Conservation (phyloP, 2,329 filamentous ascomycete species). For the Ceratocystis papillata region DNA sequence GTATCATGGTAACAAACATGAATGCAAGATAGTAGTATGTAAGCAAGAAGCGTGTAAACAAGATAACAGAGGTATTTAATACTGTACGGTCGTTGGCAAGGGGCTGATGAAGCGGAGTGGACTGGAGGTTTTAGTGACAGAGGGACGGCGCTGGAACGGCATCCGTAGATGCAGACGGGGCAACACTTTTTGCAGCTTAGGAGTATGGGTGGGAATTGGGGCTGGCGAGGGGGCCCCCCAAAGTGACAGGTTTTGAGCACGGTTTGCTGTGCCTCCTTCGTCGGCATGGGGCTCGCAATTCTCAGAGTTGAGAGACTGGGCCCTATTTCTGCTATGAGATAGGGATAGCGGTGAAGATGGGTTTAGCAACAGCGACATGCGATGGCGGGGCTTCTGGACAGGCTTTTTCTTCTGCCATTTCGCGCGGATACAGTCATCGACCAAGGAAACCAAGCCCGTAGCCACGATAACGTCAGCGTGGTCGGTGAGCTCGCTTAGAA, state of each 20-base stretch:
- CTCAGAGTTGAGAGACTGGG: constrained; percentile 1
- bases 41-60: background rate
- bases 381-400: constrained; percentile 27
- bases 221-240: background rate
- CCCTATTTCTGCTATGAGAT: background rate
- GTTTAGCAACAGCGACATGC: constrained; percentile 27
- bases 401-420: constrained; percentile 45
- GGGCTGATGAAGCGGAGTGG: constrained; percentile 33
- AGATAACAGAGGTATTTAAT: constrained; percentile 28
- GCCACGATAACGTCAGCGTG: constrained; percentile 81
- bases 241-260: background rate
- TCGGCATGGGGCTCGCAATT: background rate
- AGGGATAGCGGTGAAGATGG: background rate
- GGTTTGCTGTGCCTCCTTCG: background rate
- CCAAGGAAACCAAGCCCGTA: constrained; percentile 77
- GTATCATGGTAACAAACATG: constrained; percentile 13
- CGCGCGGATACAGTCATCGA: constrained; percentile 82
- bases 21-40: constrained; percentile 6
- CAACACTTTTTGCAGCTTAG: constrained; percentile 29
- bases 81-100: constrained; percentile 29
- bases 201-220: constrained; percentile 24
- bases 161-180: background rate
- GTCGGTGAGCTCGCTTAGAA: constrained; percentile 62
- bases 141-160: constrained; percentile 32
- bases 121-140: constrained; percentile 34